Base-by-base conservation (phyloP, 2,329 filamentous ascomycete species). In the Fusarium pseudocircinatum region DNA sequence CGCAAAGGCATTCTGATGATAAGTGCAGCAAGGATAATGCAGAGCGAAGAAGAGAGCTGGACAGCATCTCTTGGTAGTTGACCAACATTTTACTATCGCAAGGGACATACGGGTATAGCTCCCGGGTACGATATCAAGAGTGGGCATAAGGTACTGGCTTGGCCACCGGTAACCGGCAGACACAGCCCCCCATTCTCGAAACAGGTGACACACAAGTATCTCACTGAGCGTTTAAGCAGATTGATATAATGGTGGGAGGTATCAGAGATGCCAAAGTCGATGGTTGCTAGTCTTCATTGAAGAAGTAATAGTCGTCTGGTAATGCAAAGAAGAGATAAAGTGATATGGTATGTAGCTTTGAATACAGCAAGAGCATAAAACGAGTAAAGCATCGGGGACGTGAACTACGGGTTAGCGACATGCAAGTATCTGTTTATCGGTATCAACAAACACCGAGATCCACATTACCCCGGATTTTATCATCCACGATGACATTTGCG, bases 391-490 rank as follows among this genome's bases (percentile, higher is more conserved):
- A 18, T n/a, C 9, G 22, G 4, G 15, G 12, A 34, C 10, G 6
- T 0, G 6, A 24, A 32, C 12, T n/a, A 1, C 24, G 12, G 7
- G 20, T 4, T 14, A 7, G n/a, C 7, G 47, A 34, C 36, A 32
- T 18, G 3, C 22, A 49, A 32, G 28, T 6, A 16, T 50, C 32
- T 50, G 12, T 24, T 6, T 14, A 34, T 14, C 12, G 16, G 32
- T 26, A 22, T 16, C 7, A 39, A 13, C 10, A 37, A 53, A 22
- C 24, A n/a, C 14, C 24, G 10, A 53, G 24, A 28, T 39, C 24
- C 34, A 24, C 56, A 30, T 28, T 58, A 59, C 56, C 32, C 34
- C 42, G 22, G 43, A 50, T 50, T 49, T 30, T 3, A n/a, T 50
- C 11, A 30, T 18, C 42, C 42, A 39, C 11, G 2, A 28, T 15